Evolutionary conservation across 495 filamentous ascomycete genomes (phyloP).

Genomic region (Penicillium cosmopolitanum): DNA sequence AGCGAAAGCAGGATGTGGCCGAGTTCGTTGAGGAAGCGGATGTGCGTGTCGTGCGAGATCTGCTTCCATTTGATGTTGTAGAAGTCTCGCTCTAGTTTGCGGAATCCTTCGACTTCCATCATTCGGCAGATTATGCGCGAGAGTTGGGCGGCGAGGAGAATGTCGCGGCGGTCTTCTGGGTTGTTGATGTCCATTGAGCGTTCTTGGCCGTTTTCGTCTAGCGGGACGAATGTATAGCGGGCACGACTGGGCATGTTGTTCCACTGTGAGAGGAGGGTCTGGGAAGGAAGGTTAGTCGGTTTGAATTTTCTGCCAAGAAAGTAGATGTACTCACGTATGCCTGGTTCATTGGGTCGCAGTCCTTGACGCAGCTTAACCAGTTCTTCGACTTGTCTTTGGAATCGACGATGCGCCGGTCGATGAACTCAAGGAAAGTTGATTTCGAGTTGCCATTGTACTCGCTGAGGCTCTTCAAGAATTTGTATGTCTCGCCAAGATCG

Average conservation of each 20-base stretch:
- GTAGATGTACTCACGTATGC: slow-evolving; percentile 40
- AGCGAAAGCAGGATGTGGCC: slow-evolving; percentile 51
- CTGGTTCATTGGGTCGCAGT: slow-evolving; percentile 50
- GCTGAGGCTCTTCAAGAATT: slow-evolving; percentile 47
- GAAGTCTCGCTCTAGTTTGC: slow-evolving; percentile 51
- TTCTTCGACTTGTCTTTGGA: slow-evolving; percentile 55
- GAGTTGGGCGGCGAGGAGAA: slow-evolving; percentile 51
- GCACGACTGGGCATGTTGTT: slow-evolving; percentile 58
- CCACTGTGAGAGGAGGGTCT: slow-evolving; percentile 52
- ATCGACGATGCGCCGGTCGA: slow-evolving; percentile 51
- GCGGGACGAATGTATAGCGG: slow-evolving; percentile 46
- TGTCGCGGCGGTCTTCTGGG: slow-evolving; percentile 44
- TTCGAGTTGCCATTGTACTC: slow-evolving; percentile 52
- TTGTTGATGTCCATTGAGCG: slow-evolving; percentile 47
- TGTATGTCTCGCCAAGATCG: slow-evolving; percentile 48
- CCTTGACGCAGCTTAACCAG: slow-evolving; percentile 51
- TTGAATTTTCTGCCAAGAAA: neutral
- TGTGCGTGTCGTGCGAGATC: slow-evolving; percentile 47
- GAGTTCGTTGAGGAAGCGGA: slow-evolving; percentile 49
- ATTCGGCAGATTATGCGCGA: slow-evolving; percentile 54
- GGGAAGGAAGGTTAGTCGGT: neutral
- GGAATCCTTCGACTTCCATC: slow-evolving; percentile 56
- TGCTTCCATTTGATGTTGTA: slow-evolving; percentile 58
- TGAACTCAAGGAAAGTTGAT: slow-evolving; percentile 51
- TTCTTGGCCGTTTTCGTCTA: slow-evolving; percentile 38